Base-by-base conservation (phyloP, 257 asterid species). In the Echites panduratus region DNA sequence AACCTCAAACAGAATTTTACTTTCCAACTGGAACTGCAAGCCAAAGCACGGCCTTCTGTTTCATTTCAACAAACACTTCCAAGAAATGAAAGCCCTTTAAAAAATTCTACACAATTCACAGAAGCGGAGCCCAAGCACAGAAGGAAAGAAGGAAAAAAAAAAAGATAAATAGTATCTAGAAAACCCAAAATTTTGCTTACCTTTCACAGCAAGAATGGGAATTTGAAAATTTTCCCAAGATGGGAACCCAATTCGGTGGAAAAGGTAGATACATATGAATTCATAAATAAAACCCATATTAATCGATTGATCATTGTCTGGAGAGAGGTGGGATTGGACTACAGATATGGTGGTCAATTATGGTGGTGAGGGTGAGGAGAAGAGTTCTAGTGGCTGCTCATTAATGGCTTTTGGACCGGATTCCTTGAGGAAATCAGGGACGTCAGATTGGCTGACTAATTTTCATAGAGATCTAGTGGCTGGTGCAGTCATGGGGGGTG, bases 401-500 rank as follows among this genome's bases (percentile, higher is more conserved):
- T 74, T 70, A 54, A 75, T 29, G 47, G 43, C 20, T 53, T 64
- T 48, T 20, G 26, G 26, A 54, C n/a, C 67, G 22, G 29, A 24
- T 70, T 22, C 44, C 35, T 68, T 70, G 9, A 81, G 75, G 40
- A 79, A 81, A 76, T 79, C 84, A 19, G 72, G 76, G 83, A 52
- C 70, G 50, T 62, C 90, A 14, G 71, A 80, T 70, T 83, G 88
- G 87, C 68, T 83, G 85, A 73, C 82, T 48, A 90, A 64, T 67
- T 92, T 95, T 84, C 89, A 90, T 58, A 78, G 93, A 70, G 99
- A 95, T 86, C 88, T 95, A 49, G 80, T 87, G 81, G 96, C 99
- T 17, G 97, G 97, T 64, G 97, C 97, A 71, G 63, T 94, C 81
- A 87, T 91, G 97, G 99, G 99, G 41, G 97, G 98, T n/a, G 82